Conservation (phyloP, 2,329 filamentous ascomycete species). For the Colletotrichum sp. region DNA sequence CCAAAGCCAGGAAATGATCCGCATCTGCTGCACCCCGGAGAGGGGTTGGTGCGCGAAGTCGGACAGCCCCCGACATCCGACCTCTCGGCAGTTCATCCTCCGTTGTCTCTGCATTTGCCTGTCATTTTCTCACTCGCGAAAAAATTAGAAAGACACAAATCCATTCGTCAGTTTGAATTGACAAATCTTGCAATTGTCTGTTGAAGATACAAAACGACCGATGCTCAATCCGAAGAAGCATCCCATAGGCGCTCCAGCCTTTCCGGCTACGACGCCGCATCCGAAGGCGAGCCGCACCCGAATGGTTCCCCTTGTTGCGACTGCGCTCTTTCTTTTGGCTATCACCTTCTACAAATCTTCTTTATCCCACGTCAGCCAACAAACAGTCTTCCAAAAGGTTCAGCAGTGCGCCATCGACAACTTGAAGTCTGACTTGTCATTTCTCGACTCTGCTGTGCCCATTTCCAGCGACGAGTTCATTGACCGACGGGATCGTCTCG, state of each 20-base stretch:
- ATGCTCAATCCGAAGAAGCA: neutral
- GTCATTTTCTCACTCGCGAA: neutral
- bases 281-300: neutral
- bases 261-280: neutral
- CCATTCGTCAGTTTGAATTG: neutral
- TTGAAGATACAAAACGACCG: neutral
- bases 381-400: slow-evolving; percentile 4
- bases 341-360: neutral
- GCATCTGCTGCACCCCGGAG: neutral
- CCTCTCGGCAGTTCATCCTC: neutral
- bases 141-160: neutral
- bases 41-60: slow-evolving; percentile 8
- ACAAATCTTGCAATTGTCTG: neutral
- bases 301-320: neutral
- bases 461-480: slow-evolving; percentile 58
- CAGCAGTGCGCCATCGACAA: slow-evolving; percentile 57
- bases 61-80: slow-evolving; percentile 1
- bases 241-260: neutral
- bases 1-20: neutral
- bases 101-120: neutral
- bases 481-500: slow-evolving; percentile 59
- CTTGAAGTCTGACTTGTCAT: slow-evolving; percentile 53
- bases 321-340: neutral
- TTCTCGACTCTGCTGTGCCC: slow-evolving; percentile 53
- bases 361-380: neutral